phyloP scores from a whole-genome alignment of 108 stramenopile genomes.

The Pseudonitzschia delicatissima region DNA sequence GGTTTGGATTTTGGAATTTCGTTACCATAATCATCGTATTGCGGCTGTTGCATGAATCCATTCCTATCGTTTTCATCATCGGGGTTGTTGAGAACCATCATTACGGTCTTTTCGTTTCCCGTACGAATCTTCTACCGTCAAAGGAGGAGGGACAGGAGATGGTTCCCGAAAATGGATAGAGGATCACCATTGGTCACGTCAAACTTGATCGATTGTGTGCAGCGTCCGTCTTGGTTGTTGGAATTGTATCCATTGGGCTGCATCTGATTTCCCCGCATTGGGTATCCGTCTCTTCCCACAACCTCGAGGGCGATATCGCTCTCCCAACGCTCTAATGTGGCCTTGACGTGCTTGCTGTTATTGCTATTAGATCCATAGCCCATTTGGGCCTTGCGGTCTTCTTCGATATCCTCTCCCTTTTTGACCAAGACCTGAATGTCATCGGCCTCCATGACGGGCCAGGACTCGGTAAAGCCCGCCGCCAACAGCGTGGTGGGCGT shows the following conservation, averaged over 20 bases:
- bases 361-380: background rate
- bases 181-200: background rate
- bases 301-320: background rate
- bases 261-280: background rate
- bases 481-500: constrained; percentile 3
- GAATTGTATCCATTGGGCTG: background rate
- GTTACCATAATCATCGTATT: no score
- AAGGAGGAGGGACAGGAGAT: constrained; percentile 3
- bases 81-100: constrained; percentile 11
- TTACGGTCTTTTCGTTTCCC: background rate
- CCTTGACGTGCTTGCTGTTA: background rate
- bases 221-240: background rate
- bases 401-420: constrained; percentile 1
- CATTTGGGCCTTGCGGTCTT: background rate
- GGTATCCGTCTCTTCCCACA: constrained; percentile 6
- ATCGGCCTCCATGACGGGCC: constrained; percentile 10
- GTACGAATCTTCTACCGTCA: constrained; percentile 5
- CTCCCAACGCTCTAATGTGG: constrained; percentile 5
- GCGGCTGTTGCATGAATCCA: no score
- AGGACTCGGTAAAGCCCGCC: background rate
- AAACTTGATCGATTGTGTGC: constrained; percentile 6
- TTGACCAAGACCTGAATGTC: constrained; percentile 3
- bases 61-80: background rate
- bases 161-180: constrained; percentile 10
- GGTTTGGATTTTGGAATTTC: background rate